These are phyloP conservation scores for Linnemannia elongata DNA, from an alignment of 192 early-diverging fungal genomes.

Conservation along the genomic window DNA sequence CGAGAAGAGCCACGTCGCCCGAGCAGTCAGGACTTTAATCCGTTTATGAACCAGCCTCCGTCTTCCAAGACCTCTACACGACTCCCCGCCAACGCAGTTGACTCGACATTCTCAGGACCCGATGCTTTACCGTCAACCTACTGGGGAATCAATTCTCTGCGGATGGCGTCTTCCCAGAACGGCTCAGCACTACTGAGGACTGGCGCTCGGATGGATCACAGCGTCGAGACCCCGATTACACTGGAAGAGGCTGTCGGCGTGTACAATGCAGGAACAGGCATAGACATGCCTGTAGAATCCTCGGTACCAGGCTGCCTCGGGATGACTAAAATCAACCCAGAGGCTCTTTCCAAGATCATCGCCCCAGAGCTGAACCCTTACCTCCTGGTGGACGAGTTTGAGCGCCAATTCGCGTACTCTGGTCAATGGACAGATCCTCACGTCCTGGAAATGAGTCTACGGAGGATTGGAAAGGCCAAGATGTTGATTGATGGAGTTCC, in stretches of 20 bases:
- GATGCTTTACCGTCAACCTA: not conserved
- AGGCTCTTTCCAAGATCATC: not conserved
- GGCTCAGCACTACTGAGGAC: slow-evolving; percentile 9
- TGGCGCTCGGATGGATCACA: not conserved
- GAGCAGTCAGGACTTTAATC: slow-evolving; percentile 19
- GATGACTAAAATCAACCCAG: not conserved
- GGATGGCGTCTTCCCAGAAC: not conserved
- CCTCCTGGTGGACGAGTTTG: not conserved
- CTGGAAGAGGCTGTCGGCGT: slow-evolving; percentile 14
- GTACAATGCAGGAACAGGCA: not conserved
- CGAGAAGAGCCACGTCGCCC: not conserved
- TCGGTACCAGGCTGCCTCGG: not conserved
- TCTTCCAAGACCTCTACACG: not conserved
- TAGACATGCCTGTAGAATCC: not conserved
- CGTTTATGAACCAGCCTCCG: slow-evolving; percentile 20
- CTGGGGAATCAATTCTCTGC: slow-evolving; percentile 31
- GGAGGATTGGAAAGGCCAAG: slow-evolving; percentile 18
- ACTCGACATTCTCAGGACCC: not conserved
- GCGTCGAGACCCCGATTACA: not conserved
- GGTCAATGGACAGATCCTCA: not conserved
- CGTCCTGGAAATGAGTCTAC: slow-evolving; percentile 19
- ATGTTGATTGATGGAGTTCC: slow-evolving; percentile 22
- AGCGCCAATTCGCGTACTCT: slow-evolving; percentile 5
- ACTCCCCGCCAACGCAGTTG: not conserved
- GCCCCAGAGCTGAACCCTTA: not conserved